phyloP scores from a whole-genome alignment of 345 rosid species.

The Eucalyptus tenuipes region DNA sequence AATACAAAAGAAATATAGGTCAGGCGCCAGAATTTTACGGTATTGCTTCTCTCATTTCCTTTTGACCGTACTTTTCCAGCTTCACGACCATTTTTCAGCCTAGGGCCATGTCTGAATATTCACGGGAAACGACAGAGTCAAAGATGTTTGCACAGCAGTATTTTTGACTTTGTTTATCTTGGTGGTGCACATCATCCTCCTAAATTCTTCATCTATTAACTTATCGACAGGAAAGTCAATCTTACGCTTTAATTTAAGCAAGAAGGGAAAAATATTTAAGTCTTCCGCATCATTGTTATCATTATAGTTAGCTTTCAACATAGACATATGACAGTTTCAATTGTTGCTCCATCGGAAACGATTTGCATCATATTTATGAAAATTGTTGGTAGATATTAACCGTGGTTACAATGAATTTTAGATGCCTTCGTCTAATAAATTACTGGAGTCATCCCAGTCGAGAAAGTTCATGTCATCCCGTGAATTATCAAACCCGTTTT shows the following conservation, averaged over 20 bases:
- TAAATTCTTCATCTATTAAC: neutral
- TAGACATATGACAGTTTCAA: neutral
- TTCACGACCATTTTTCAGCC: neutral
- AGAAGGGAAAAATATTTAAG: neutral
- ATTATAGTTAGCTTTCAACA: neutral
- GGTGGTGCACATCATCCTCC: neutral
- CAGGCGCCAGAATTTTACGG: neutral
- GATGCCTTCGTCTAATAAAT: neutral
- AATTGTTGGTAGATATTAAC: neutral
- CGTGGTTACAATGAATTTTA: neutral
- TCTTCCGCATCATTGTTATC: neutral
- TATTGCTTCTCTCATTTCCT: neutral
- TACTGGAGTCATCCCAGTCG: neutral
- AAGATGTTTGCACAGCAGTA: neutral
- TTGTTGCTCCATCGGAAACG: neutral
- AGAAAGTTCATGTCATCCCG: neutral
- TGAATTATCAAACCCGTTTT: neutral
- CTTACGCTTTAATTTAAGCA: neutral
- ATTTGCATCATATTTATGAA: neutral
- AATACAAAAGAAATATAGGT: neutral
- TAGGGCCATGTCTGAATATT: neutral
- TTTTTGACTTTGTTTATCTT: neutral
- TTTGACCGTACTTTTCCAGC: neutral
- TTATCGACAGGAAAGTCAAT: neutral
- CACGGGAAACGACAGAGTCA: neutral